Evolutionary conservation across 768 basidiomycete genomes (phyloP).

Genomic region (Boletales sp.): DNA sequence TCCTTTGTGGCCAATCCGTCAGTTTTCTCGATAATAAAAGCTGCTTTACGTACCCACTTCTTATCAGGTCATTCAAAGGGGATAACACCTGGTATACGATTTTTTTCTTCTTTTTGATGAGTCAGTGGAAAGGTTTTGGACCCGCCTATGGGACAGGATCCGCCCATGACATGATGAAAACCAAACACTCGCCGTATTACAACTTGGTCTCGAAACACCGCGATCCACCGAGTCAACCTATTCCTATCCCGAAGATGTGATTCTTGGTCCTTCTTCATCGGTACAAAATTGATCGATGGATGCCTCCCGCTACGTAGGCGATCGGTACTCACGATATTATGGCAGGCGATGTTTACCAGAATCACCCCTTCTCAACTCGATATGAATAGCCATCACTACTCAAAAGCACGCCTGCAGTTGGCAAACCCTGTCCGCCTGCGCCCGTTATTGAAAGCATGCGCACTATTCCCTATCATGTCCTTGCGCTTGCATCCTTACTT

Average conservation of each 20-base stretch:
- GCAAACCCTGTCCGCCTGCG: neutral
- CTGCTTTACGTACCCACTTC: slow-evolving; percentile 1
- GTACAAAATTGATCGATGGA: neutral
- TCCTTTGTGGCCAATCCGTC: neutral
- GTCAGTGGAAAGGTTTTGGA: neutral
- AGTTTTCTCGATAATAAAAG: neutral
- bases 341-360: neutral
- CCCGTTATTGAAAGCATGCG: slow-evolving; percentile 4
- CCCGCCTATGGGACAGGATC: no score
- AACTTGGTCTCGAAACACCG: no score
- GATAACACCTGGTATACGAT: neutral
- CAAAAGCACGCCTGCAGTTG: neutral
- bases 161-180: no score
- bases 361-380: neutral
- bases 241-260: no score
- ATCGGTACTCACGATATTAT: slow-evolving; percentile 1
- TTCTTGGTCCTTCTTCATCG: neutral
- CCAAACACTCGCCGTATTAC: no score
- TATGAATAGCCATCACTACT: neutral
- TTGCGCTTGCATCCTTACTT: slow-evolving; percentile 1
- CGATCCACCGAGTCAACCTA: no score
- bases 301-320: neutral
- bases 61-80: no score
- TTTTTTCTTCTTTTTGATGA: neutral
- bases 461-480: neutral